Evolutionary conservation across 2,329 filamentous ascomycete genomes (phyloP).

Genomic region (Trichocomaceae sp.): DNA sequence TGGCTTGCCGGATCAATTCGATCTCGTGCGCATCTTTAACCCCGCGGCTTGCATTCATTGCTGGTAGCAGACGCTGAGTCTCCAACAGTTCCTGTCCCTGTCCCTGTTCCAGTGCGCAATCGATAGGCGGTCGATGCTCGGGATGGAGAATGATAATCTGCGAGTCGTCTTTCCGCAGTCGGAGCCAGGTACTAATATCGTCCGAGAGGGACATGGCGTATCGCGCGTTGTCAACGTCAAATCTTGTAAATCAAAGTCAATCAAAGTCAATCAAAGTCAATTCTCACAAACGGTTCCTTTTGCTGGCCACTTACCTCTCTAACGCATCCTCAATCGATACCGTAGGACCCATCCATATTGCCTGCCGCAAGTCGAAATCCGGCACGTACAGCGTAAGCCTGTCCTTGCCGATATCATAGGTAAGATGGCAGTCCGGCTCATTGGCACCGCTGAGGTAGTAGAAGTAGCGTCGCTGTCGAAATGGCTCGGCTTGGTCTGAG

Average conservation of each 20-base stretch:
- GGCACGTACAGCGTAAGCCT: constrained; percentile 67
- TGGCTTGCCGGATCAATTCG: constrained; percentile 65
- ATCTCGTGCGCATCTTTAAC: constrained; percentile 71
- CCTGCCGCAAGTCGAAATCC: constrained; percentile 51
- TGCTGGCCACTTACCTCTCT: constrained; percentile 29
- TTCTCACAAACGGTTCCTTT: background rate
- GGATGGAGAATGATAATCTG: constrained; percentile 34
- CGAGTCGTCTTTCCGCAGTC: constrained; percentile 19
- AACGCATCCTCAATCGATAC: constrained; percentile 51
- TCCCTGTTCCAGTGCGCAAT: too few relatives aligned
- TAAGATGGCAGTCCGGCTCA: constrained; percentile 50
- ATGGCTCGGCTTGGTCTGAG: constrained; percentile 51
- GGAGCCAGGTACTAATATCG: constrained; percentile 43
- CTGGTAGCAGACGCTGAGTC: constrained; percentile 31
- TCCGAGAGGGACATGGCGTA: constrained; percentile 46
- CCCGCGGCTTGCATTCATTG: constrained; percentile 62
- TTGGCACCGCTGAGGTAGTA: constrained; percentile 54
- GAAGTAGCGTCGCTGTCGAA: constrained; percentile 57
- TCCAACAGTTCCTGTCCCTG: constrained; percentile 25
- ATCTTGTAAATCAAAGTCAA: constrained; percentile 30
- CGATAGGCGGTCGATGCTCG: constrained; percentile 26
- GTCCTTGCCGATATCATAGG: constrained; percentile 55
- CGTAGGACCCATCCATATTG: constrained; percentile 39
- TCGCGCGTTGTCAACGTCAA: constrained; percentile 65
- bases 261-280: constrained; percentile 13